Percentiles rank a stretch among this genome's conserved stretches.
phyloP scores from a whole-genome alignment of 805 yeast species.

The Cyberlindnera veronae region DNA sequence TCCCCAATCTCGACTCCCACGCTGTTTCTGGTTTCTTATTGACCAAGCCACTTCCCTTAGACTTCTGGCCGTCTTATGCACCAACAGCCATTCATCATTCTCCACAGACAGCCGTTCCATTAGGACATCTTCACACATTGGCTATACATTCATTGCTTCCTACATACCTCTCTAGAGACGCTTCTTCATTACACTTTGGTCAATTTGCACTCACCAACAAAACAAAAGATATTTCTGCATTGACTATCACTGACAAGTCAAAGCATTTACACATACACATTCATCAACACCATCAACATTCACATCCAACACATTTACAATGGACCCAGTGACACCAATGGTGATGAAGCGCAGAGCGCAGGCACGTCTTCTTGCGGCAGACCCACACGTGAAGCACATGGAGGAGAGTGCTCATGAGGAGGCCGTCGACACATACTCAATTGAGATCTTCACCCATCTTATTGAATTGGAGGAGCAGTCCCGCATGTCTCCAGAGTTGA shows the following conservation, averaged over 20 bases:
- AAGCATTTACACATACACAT: neutral
- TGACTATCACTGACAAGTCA: no score
- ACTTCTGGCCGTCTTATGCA: no score
- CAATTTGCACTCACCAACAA: no score
- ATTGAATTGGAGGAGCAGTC: conserved; percentile 32
- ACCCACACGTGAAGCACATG: conserved; percentile 41
- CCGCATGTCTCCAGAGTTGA: conserved; percentile 27
- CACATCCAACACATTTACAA: conserved; percentile 1
- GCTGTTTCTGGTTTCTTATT: neutral
- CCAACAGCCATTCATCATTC: no score
- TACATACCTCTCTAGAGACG: no score
- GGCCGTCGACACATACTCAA: conserved; percentile 42
- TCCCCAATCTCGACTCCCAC: no score
- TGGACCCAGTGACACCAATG: conserved; percentile 22
- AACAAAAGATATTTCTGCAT: no score
- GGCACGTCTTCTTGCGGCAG: conserved; percentile 32
- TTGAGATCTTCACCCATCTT: conserved; percentile 37
- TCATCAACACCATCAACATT: neutral
- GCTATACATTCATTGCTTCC: no score
- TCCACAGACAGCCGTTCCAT: no score
- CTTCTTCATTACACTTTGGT: no score
- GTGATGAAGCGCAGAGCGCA: conserved; percentile 23
- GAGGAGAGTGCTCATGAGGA: conserved; percentile 45
- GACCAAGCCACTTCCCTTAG: neutral
- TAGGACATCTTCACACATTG: no score